phyloP scores from a whole-genome alignment of 2,329 filamentous ascomycete genomes.

The Curvularia spicifera region DNA sequence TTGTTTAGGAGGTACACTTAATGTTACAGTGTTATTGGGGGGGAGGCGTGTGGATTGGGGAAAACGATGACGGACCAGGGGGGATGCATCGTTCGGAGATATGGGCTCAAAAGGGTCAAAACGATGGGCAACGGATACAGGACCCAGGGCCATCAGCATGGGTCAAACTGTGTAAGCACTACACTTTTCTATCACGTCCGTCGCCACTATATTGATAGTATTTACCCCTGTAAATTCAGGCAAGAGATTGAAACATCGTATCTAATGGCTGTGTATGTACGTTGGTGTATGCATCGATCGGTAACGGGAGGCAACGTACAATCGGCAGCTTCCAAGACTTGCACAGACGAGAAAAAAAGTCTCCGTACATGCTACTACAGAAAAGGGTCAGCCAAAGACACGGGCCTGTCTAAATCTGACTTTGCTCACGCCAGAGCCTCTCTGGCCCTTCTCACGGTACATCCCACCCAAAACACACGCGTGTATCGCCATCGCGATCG shows the following conservation, averaged over 20 bases:
- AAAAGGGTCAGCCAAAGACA: not conserved
- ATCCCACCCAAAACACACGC: not conserved
- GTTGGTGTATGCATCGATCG: not conserved
- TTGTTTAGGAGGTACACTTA: not conserved
- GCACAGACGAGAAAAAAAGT: not conserved
- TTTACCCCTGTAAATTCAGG: not conserved
- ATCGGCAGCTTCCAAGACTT: not conserved
- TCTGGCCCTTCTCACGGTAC: not conserved
- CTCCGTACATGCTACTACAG: not conserved
- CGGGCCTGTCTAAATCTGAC: not conserved
- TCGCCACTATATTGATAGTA: conserved; percentile 1
- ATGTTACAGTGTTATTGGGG: not conserved
- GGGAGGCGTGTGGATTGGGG: not conserved
- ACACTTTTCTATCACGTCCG: not conserved
- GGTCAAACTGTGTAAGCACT: not conserved
- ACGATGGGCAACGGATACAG: not conserved
- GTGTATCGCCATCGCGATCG: not conserved
- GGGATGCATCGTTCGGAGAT: not conserved
- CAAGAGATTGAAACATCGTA: not conserved
- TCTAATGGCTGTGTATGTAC: not conserved
- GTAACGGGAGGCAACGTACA: not conserved
- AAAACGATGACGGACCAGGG: not conserved
- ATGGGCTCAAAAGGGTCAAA: not conserved
- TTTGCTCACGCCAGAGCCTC: not conserved
- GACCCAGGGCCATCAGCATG: not conserved